phyloP scores from a whole-genome alignment of 2,329 filamentous ascomycete genomes.

The Blumeriella jaapii region DNA sequence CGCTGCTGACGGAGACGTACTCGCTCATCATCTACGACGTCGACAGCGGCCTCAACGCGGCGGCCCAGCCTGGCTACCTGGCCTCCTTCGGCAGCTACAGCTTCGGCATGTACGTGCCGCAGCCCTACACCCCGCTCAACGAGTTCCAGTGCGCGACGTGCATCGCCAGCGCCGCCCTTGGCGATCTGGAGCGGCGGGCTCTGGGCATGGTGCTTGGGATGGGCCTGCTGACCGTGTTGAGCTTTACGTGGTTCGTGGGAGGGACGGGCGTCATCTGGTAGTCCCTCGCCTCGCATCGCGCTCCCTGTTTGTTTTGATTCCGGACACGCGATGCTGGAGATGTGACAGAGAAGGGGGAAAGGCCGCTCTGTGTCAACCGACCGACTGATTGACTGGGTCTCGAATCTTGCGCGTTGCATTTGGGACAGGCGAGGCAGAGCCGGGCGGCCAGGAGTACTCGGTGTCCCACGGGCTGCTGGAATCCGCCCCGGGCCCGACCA shows the following conservation, averaged over 20 bases:
- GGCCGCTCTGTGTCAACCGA: too few relatives aligned
- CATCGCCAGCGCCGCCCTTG: constrained; percentile 39
- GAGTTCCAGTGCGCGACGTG: constrained; percentile 48
- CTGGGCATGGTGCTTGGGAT: constrained; percentile 41
- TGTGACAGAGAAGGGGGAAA: too few relatives aligned
- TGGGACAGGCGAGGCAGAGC: too few relatives aligned
- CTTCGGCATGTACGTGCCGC: constrained; percentile 46
- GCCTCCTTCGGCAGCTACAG: constrained; percentile 36
- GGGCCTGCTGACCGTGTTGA: constrained; percentile 43
- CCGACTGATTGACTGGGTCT: too few relatives aligned
- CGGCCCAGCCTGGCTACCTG: constrained; percentile 44
- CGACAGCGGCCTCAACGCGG: constrained; percentile 37
- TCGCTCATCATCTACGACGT: constrained; percentile 52
- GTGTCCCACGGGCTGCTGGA: too few relatives aligned
- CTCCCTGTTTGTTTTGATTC: too few relatives aligned
- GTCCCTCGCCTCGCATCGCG: constrained; percentile 3
- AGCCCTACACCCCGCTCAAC: constrained; percentile 38
- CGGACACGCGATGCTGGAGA: too few relatives aligned
- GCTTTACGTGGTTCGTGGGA: constrained; percentile 53
- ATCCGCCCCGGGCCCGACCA: too few relatives aligned
- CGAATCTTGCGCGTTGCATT: too few relatives aligned
- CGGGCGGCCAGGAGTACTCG: too few relatives aligned
- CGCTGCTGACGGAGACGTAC: constrained; percentile 43
- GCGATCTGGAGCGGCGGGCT: constrained; percentile 36
- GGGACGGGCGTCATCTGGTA: constrained; percentile 31